Conservation (phyloP, 2,329 filamentous ascomycete genomes). For the Talaromyces sp. region DNA sequence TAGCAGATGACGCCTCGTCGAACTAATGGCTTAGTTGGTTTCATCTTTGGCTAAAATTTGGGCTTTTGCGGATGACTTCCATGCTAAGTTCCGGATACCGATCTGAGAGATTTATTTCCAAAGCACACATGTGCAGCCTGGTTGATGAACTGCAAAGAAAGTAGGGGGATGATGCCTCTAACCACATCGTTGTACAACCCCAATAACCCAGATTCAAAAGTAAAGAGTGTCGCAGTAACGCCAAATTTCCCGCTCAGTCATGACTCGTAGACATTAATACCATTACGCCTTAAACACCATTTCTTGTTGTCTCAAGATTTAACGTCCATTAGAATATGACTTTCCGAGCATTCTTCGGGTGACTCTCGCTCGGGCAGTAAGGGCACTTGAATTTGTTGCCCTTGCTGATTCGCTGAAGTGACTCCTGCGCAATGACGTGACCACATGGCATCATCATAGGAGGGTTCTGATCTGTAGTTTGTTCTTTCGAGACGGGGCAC, state of each 20-base stretch:
- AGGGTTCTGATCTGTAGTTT: conserved; percentile 87
- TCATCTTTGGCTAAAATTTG: neutral
- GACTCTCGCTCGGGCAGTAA: conserved; percentile 85
- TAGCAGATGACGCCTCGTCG: neutral
- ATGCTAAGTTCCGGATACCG: neutral
- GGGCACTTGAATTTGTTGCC: conserved; percentile 86
- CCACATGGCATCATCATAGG: conserved; percentile 97
- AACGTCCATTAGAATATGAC: conserved; percentile 57
- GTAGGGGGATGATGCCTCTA: neutral
- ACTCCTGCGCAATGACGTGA: conserved; percentile 86
- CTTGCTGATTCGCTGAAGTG: conserved; percentile 74
- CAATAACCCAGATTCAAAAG: neutral
- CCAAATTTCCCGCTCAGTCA: neutral
- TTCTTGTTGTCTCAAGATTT: neutral
- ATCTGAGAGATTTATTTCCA: neutral
- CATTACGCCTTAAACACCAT: conserved; percentile 13
- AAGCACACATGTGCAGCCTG: neutral
- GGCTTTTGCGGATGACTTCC: neutral
- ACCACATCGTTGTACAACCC: neutral
- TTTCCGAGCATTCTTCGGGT: conserved; percentile 69
- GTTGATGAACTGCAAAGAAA: neutral
- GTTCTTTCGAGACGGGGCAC: conserved; percentile 94
- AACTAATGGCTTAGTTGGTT: neutral
- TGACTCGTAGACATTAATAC: conserved; percentile 8
- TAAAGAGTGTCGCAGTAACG: neutral